Evolutionary conservation across 208 protist genomes (phyloP), one percentile per base, ranked within the genome.

Genomic region (Acanthamoeba castellanii): DNA sequence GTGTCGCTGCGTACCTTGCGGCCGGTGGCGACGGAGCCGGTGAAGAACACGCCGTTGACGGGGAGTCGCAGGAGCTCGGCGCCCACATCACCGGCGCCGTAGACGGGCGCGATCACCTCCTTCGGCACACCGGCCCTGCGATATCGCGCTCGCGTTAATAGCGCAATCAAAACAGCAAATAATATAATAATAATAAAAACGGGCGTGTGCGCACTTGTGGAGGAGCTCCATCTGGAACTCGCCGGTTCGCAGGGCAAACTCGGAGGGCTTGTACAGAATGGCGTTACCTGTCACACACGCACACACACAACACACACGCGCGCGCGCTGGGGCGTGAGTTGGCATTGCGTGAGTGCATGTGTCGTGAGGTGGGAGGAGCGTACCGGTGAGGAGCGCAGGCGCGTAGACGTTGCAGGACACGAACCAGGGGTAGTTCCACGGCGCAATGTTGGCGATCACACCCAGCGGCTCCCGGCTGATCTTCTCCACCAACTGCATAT

Each of bases 381-480:
- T 16, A 74, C 66, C 66, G 50, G 96, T 92, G 8, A 96, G 66
- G 4, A 96, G 87, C 1, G 96, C 96, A 34, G 96, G 96, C 22
- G 95, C 55, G 37, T 95, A 93, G 9, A 95, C 94, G 47, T 96
- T 96, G 25, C 87, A 30, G 34, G 88, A 76, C 34, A 96, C 93
- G 61, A 96, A 96, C 34, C 66, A 96, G 52, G 96, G 96, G 50
- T 96, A 96, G 59, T 96, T 96, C 96, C 96, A 96, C 32, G 96
- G 81, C 3, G 96, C 92, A 47, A 96, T 96, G 61, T 95, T 96
- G 27, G 90, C 92, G 52, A 96, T 78, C 5, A 96, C 92, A 70
- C 96, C 94, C 47, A 94, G 37, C 13, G 89, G 89, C 64, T 94
- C 89, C 20, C 32, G 52, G 27, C 37, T 72, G 30, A 94, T 72